Base-by-base conservation (phyloP, 2,329 filamentous ascomycete genomes). In the Nigrograna mackinnonii region DNA sequence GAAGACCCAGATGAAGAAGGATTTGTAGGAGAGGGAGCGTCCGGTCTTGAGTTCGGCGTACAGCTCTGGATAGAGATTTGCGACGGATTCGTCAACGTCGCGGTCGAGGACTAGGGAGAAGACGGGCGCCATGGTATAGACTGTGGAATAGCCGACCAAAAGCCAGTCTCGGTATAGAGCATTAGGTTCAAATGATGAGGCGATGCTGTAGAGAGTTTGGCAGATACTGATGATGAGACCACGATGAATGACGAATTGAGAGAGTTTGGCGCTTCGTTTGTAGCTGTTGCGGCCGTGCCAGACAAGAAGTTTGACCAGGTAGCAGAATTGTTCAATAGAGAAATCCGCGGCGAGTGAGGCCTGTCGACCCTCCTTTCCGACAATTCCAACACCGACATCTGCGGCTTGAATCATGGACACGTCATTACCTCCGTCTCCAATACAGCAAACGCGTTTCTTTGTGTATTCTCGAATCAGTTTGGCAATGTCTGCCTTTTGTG, bases 391-490 rank as follows among this genome's bases (percentile, higher is more conserved):
- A 47, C 95, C 95, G 0, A 99, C 91, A 61, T 99, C 94, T 1
- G 95, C 94, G 6, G 94, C 92, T 75, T 97, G 94, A 55, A 99
- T 99, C 94, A 99, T 99, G 55, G 87, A 92, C 4, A 99, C 94
- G 66, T 99, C 95, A 70, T 99, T 99, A 57, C 95, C 94, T 53
- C 94, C 94, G 62, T 99, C 94, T 26, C 94, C 94, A 55, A 99
- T 99, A 64, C 94, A 97, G 72, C 91, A 96, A 13, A 97, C 89
- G 12, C 95, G 87, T 70, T 97, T 97, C 69, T 89, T 91, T 16
- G 94, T 99, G 69, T 89, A 86, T 37, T 87, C 82, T 47, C 91
- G 89, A 71, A 99, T 99, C 36, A 97, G 80, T 54, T 82, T 84
- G 7, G 95, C 94, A 28, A 99, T 80, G 58, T 97, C 92, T 31